Conservation (phyloP, 164 flowering plant genomes). For the Protea cynaroides region DNA sequence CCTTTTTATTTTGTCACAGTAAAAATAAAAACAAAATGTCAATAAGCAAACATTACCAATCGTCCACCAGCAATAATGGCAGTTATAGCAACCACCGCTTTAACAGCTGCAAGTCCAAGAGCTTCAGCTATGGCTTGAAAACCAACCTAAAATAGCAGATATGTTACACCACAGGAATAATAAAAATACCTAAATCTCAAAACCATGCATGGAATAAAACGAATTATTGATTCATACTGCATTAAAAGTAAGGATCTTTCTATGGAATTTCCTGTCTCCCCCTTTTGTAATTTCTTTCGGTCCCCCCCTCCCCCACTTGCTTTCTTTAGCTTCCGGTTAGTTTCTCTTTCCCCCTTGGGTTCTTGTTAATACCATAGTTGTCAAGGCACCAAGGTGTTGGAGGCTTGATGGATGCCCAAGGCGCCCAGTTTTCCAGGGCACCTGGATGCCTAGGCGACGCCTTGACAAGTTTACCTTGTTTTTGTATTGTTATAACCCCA, state of each 20-base stretch:
- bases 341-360: too few species aligned
- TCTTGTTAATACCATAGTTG: too few species aligned
- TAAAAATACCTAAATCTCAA: neutral
- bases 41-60: conserved; percentile 42
- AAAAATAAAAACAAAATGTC: neutral
- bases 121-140: conserved; percentile 99
- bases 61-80: conserved; percentile 99
- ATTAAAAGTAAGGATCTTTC: neutral
- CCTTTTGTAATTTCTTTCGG: too few species aligned
- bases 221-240: neutral
- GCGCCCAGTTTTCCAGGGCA: too few species aligned
- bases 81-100: conserved; percentile 91
- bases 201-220: neutral
- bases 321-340: too few species aligned
- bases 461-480: too few species aligned
- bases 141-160: conserved; percentile 59
- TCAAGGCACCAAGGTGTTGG: too few species aligned
- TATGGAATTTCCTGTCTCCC: too few species aligned
- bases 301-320: too few species aligned
- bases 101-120: conserved; percentile 95
- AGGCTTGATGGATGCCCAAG: too few species aligned
- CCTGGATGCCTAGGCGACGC: too few species aligned
- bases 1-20: neutral
- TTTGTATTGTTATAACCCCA: too few species aligned
- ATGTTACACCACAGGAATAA: conserved; percentile 4